A percentile compares a stretch with the other conserved stretches of the same genome.
These are phyloP conservation scores for Ogataea paraovalis DNA, from an alignment of 805 yeast species.

Conservation along the genomic window DNA sequence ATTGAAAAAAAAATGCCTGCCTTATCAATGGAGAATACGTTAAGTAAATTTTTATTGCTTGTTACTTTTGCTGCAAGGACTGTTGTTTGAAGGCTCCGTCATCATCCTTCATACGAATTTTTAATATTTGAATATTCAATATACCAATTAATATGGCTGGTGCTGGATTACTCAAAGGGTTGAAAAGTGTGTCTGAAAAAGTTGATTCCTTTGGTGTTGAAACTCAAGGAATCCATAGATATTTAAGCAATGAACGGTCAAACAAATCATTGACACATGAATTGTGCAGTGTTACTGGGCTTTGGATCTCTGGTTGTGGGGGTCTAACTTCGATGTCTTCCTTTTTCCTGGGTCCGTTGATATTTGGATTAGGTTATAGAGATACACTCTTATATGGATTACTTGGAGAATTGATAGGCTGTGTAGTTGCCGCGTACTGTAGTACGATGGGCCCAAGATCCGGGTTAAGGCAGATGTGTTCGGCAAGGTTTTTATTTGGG, in stretches of 20 bases:
- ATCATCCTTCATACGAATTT: no score
- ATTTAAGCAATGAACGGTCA: constrained; percentile 53
- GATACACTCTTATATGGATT: constrained; percentile 62
- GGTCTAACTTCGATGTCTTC: constrained; percentile 89
- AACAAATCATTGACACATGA: constrained; percentile 12
- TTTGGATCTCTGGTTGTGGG: constrained; percentile 85
- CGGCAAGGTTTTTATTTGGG: constrained; percentile 77
- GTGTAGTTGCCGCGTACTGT: constrained; percentile 76
- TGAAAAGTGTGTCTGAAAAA: constrained; percentile 18
- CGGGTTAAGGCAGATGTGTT: constrained; percentile 86
- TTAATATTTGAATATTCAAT: no score
- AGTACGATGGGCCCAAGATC: constrained; percentile 87
- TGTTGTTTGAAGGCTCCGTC: no score
- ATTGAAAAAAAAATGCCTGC: no score
- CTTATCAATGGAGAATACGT: no score
- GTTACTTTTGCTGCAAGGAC: no score
- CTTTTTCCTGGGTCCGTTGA: constrained; percentile 68
- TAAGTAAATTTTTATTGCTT: no score
- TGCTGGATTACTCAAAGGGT: not conserved
- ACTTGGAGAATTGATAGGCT: constrained; percentile 63
- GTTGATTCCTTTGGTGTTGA: constrained; percentile 65
- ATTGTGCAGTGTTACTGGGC: constrained; percentile 50
- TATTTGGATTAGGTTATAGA: constrained; percentile 64
- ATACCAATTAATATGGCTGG: not conserved
- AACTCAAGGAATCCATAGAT: constrained; percentile 73